Evolutionary conservation across 345 rosid species (phyloP).

Genomic region (Camelina sativa): DNA sequence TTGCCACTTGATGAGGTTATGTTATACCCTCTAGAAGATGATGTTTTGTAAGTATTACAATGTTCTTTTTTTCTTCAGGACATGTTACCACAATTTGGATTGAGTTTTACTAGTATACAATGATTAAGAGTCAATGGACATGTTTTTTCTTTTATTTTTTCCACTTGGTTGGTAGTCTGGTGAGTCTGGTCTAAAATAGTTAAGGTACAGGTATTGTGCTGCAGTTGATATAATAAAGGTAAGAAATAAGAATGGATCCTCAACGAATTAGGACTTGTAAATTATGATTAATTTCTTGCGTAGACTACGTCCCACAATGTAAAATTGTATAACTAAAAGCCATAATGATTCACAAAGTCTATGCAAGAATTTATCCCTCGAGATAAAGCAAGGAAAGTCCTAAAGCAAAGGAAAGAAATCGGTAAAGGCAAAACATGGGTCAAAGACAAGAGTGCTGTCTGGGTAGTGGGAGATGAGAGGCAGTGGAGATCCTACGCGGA

Average conservation of each 20-base stretch:
- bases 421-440: slow-evolving; percentile 51
- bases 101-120: slow-evolving; percentile 17
- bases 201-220: background rate
- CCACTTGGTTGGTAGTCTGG: background rate
- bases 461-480: slow-evolving; percentile 38
- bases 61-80: slow-evolving; percentile 23
- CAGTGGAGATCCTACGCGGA: slow-evolving; percentile 46
- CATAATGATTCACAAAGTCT: slow-evolving; percentile 24
- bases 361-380: slow-evolving; percentile 41
- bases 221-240: slow-evolving; percentile 24
- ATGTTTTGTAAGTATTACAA: slow-evolving; percentile 57
- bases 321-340: background rate
- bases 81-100: slow-evolving; percentile 34
- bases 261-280: slow-evolving; percentile 23
- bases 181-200: background rate
- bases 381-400: slow-evolving; percentile 28
- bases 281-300: slow-evolving; percentile 42
- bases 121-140: slow-evolving; percentile 26
- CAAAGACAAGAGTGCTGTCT: slow-evolving; percentile 40
- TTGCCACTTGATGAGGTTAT: slow-evolving; percentile 66
- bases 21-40: slow-evolving; percentile 67
- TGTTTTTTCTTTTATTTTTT: background rate
- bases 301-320: slow-evolving; percentile 34
- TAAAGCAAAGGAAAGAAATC: slow-evolving; percentile 59
- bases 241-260: slow-evolving; percentile 9